A percentile compares a stretch with the other conserved stretches of the same genome.
phyloP scores from a whole-genome alignment of 768 basidiomycete species.

The Inosperma sp. region DNA sequence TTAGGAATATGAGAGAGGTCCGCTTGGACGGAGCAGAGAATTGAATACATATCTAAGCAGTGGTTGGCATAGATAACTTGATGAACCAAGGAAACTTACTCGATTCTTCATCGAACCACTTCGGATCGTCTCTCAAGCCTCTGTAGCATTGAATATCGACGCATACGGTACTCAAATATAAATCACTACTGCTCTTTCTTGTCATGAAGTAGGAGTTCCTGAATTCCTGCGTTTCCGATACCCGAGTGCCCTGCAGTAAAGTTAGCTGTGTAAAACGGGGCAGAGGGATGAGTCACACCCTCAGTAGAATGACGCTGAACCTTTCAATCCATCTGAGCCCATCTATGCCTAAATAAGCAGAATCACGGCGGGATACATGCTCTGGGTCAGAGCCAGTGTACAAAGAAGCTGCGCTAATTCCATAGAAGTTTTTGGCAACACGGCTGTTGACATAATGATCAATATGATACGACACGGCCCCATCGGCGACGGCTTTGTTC shows the following conservation, averaged over 20 bases:
- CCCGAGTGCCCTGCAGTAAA: conserved; percentile 32
- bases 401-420: conserved; percentile 24
- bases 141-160: too few relatives aligned
- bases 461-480: conserved; percentile 29
- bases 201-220: conserved; percentile 31
- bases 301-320: conserved; percentile 36
- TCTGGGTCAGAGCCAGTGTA: conserved; percentile 25
- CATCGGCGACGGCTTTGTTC: too few relatives aligned
- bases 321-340: conserved; percentile 32
- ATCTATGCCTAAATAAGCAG: conserved; percentile 26
- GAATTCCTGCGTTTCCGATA: conserved; percentile 39
- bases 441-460: conserved; percentile 40
- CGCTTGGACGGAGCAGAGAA: too few relatives aligned
- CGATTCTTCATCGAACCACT: conserved; percentile 17
- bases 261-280: background rate
- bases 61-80: too few relatives aligned
- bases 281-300: too few relatives aligned
- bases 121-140: conserved; percentile 13
- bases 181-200: conserved; percentile 5
- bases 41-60: conserved; percentile 17
- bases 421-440: conserved; percentile 39
- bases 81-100: background rate
- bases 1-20: too few relatives aligned
- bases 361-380: too few relatives aligned
- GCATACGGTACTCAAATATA: conserved; percentile 8